These are phyloP conservation scores for Yamadazyma dushanensis DNA, from an alignment of 1,139 yeast genomes.

Conservation along the genomic window DNA sequence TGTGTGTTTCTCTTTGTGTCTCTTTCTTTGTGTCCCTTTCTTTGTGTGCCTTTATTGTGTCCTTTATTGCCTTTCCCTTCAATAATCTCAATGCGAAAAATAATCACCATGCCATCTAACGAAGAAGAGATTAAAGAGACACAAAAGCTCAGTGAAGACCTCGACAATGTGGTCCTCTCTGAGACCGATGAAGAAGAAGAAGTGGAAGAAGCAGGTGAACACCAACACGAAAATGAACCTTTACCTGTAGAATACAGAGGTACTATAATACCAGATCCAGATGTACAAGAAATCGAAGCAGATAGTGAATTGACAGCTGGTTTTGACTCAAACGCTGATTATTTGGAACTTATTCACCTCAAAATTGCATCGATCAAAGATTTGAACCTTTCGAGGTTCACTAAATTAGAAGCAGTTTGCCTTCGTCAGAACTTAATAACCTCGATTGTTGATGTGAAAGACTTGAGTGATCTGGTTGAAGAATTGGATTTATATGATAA, in stretches of 20 bases:
- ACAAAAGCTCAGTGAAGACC: slow-evolving; percentile 2
- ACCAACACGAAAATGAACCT: slow-evolving; percentile 23
- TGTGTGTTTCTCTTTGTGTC: no score
- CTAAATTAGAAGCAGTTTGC: slow-evolving; percentile 59
- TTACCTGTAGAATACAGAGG: slow-evolving; percentile 45
- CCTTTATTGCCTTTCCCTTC: no score
- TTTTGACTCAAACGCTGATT: slow-evolving; percentile 60
- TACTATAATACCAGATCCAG: slow-evolving; percentile 56
- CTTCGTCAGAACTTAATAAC: slow-evolving; percentile 84
- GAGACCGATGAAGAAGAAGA: slow-evolving; percentile 26
- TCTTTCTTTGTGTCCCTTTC: no score
- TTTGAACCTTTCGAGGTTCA: slow-evolving; percentile 60
- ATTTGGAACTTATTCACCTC: slow-evolving; percentile 75
- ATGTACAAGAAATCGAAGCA: slow-evolving; percentile 46
- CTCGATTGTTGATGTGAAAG: slow-evolving; percentile 68
- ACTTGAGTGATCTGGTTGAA: slow-evolving; percentile 54
- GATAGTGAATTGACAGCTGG: slow-evolving; percentile 63
- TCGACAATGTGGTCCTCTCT: slow-evolving; percentile 13
- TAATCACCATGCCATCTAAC: no score
- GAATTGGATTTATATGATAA: slow-evolving; percentile 93
- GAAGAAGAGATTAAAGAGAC: background rate
- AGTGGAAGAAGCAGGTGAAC: slow-evolving; percentile 24
- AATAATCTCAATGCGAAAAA: no score
- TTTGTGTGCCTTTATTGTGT: no score
- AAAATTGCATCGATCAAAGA: slow-evolving; percentile 70